Evolutionary conservation across 2,329 filamentous ascomycete species (phyloP), one percentile per base, ranked within the genome.

Genomic region (Diaporthe sp.): DNA sequence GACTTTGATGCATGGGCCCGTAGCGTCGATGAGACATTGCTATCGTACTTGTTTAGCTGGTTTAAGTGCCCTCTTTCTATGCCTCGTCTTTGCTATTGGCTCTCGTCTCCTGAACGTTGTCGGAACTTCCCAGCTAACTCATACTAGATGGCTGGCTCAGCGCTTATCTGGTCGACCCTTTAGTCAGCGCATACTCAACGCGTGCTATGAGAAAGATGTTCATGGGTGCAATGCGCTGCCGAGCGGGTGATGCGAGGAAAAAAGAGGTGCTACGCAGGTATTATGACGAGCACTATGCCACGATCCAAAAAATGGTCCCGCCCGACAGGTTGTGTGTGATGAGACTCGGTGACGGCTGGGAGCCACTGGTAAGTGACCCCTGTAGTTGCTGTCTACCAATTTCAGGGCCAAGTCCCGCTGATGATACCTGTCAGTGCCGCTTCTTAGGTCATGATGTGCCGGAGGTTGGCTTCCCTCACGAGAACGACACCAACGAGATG

Each of bases 1-100:
- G 77, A 77, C 44, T 77, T 77, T 71, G 78, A 78, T 2, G 67
- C 70, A 31, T 79, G 78, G 77, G 75, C 67, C 31, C 42, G 55
- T 22, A 76, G 74, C 34, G 75, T 76, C 39, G 47, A 71, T 15
- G 77, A 75, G 22, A 65, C 44, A 15, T 72, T 79, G 28, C 17
- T 86, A 82, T 49, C 49, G 1, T 58, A 55, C 12, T 51, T 74
- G 25, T 74, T 53, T 13, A 53, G 65, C 47, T 68, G 31, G 47
- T 68, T 53, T 53, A 68, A 68, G 65, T 68, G 13, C 65, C 22
- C 65, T n/a, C 31, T 0, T 31, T 31, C 31, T 31, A 31, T 1
- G 31, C 31, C 31, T 31, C 31, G 1, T 31, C 31, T 31, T 31
- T 31, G 31, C 31, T 31, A 31, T 31, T 31, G 1, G 3, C 15